Evolutionary conservation across 768 basidiomycete species (phyloP).

Genomic region (Candolleomyces eurysporus): DNA sequence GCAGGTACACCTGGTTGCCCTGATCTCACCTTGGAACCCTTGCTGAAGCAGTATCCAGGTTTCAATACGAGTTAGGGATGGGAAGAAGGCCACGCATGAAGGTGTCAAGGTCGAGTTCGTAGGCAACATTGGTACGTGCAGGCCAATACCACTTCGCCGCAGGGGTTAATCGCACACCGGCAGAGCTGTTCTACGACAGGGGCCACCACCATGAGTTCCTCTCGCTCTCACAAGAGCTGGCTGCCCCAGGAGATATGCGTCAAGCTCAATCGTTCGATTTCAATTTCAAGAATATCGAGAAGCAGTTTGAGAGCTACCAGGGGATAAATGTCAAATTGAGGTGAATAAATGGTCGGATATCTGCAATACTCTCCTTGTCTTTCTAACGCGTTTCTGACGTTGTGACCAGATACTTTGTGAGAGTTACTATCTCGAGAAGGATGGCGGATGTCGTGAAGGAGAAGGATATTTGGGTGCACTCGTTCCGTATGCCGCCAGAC

Average conservation of each 20-base stretch:
- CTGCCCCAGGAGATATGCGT: constrained; percentile 95
- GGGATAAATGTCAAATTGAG: constrained; percentile 98
- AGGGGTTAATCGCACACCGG: constrained; percentile 1
- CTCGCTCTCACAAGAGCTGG: constrained; percentile 91
- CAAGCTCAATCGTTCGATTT: constrained; percentile 97
- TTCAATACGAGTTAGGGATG: constrained; percentile 85
- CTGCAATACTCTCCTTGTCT: neutral
- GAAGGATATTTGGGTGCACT: constrained; percentile 96
- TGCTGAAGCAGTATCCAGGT: constrained; percentile 46
- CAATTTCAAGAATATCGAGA: constrained; percentile 98
- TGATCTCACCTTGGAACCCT: neutral
- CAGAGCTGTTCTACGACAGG: constrained; percentile 93
- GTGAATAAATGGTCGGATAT: constrained; percentile 43
- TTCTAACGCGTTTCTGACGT: constrained; percentile 7
- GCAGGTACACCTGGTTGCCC: constrained; percentile 51
- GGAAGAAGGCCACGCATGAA: constrained; percentile 92
- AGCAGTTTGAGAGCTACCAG: constrained; percentile 96
- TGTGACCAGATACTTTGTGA: constrained; percentile 76
- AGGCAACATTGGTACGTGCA: constrained; percentile 81
- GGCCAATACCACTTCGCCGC: neutral
- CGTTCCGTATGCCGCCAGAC: constrained; percentile 97
- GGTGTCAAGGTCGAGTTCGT: constrained; percentile 98
- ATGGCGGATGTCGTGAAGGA: constrained; percentile 95
- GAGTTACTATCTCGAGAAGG: constrained; percentile 85
- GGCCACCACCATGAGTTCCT: constrained; percentile 98